A percentile compares a stretch with the other conserved stretches of the same genome.
Conservation (phyloP, 768 basidiomycete species). For the Trametes elegans region DNA sequence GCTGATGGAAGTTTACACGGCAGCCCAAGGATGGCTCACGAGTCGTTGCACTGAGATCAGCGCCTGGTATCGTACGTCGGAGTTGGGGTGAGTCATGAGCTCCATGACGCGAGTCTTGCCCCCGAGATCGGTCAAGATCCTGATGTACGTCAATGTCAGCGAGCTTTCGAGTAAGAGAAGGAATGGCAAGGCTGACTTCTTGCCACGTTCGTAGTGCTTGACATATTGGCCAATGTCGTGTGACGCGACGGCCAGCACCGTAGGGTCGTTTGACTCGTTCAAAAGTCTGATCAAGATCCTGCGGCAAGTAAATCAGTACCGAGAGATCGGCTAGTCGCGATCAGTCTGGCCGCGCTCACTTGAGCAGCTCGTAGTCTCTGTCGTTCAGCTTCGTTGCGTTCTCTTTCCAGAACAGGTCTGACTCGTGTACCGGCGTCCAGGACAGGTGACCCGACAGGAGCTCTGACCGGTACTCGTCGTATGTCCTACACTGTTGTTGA, state of each 20-base stretch:
- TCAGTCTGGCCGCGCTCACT: conserved; percentile 43
- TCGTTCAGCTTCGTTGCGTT: conserved; percentile 88
- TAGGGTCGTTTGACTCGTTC: conserved; percentile 63
- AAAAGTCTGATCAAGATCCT: conserved; percentile 78
- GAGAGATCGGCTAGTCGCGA: no score
- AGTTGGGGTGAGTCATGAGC: conserved; percentile 84
- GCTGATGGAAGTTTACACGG: conserved; percentile 34
- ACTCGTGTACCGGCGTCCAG: conserved; percentile 96
- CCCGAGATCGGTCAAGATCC: conserved; percentile 78
- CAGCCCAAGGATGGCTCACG: conserved; percentile 85
- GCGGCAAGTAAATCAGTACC: neutral
- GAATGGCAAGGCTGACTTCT: conserved; percentile 59
- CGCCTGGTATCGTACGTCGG: conserved; percentile 91
- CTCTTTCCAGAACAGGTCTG: conserved; percentile 97
- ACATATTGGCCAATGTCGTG: conserved; percentile 95
- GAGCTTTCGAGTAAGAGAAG: conserved; percentile 3
- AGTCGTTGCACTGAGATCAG: conserved; percentile 88
- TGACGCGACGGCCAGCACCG: conserved; percentile 86
- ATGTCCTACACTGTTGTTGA: conserved; percentile 59
- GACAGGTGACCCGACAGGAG: conserved; percentile 85
- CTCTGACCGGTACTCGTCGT: conserved; percentile 94
- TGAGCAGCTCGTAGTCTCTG: conserved; percentile 78
- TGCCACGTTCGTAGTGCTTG: conserved; percentile 86
- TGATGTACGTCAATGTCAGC: conserved; percentile 32
- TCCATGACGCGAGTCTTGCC: conserved; percentile 89